A percentile compares a stretch with the other conserved stretches of the same genome.
These are phyloP conservation scores for Dacryopinax spathularia DNA, from an alignment of 768 basidiomycete genomes.

Conservation along the genomic window DNA sequence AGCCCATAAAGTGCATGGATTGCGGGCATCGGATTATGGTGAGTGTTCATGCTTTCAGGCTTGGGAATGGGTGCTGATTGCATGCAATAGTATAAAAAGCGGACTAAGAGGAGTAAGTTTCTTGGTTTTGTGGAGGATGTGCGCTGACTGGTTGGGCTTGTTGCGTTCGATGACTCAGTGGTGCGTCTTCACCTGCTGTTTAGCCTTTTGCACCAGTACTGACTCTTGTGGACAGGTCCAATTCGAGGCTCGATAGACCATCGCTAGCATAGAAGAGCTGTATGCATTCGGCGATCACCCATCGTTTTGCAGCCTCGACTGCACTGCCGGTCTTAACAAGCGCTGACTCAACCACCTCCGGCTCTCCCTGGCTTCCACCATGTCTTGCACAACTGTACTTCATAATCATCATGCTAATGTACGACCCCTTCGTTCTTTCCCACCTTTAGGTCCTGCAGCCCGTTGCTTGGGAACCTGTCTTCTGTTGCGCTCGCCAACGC, in stretches of 20 bases:
- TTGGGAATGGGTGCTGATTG: not conserved
- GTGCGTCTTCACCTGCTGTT: slow-evolving; percentile 2
- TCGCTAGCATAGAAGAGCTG: no score
- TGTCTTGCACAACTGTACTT: no score
- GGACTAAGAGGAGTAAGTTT: slow-evolving; percentile 76
- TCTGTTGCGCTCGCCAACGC: no score
- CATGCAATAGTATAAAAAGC: slow-evolving; percentile 57
- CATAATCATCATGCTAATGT: no score
- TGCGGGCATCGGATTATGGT: slow-evolving; percentile 93
- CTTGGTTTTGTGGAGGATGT: not conserved
- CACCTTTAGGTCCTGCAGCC: no score
- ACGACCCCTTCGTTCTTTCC: no score
- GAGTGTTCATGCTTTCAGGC: not conserved
- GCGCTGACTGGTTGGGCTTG: slow-evolving; percentile 9
- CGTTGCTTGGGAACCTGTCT: no score
- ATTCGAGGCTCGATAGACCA: slow-evolving; percentile 58
- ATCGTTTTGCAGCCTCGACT: no score
- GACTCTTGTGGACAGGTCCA: slow-evolving; percentile 46
- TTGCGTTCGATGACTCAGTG: not conserved
- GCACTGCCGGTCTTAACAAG: no score
- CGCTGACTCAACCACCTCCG: no score
- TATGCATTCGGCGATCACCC: no score
- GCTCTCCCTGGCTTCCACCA: no score
- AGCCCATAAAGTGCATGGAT: slow-evolving; percentile 89
- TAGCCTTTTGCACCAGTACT: not conserved